phyloP scores from a whole-genome alignment of 768 basidiomycete genomes.

The Naganishia antarctica region DNA sequence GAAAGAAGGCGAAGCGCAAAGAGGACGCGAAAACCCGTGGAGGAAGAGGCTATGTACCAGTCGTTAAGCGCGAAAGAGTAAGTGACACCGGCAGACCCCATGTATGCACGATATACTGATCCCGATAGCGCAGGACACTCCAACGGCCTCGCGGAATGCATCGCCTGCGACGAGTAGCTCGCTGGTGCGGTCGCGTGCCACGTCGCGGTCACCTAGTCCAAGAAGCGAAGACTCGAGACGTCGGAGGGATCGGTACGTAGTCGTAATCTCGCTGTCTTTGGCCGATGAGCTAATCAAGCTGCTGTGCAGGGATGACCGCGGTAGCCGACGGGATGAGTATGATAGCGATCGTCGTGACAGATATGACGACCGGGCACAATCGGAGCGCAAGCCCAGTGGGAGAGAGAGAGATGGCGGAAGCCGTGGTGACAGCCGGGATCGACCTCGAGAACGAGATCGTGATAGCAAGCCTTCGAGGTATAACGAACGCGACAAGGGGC shows the following conservation, averaged over 20 bases:
- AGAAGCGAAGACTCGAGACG: slow-evolving; percentile 19
- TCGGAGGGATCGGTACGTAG: slow-evolving; percentile 22
- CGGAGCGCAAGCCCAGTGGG: slow-evolving; percentile 22
- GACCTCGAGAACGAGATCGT: slow-evolving; percentile 29
- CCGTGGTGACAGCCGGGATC: slow-evolving; percentile 10
- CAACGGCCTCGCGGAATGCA: slow-evolving; percentile 12
- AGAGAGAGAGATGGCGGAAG: slow-evolving; percentile 23
- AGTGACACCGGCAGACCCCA: slow-evolving; percentile 25
- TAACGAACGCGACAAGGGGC: slow-evolving; percentile 31
- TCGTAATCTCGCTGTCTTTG: slow-evolving; percentile 1
- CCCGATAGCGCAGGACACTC: slow-evolving; percentile 1
- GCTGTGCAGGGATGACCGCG: slow-evolving; percentile 25
- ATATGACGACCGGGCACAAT: neutral
- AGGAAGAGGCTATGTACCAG: slow-evolving; percentile 76
- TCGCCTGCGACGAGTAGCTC: slow-evolving; percentile 20
- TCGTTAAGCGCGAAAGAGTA: slow-evolving; percentile 66
- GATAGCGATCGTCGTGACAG: slow-evolving; percentile 32
- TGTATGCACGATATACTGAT: neutral
- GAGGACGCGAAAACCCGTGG: slow-evolving; percentile 51
- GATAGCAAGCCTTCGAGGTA: slow-evolving; percentile 34
- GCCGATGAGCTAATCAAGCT: neutral
- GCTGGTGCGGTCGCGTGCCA: slow-evolving; percentile 6
- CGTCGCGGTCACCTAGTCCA: slow-evolving; percentile 33
- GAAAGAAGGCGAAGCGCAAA: slow-evolving; percentile 37
- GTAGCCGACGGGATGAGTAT: slow-evolving; percentile 27